Conservation (phyloP, 2,329 filamentous ascomycete species). For the Talaromyces sp. region DNA sequence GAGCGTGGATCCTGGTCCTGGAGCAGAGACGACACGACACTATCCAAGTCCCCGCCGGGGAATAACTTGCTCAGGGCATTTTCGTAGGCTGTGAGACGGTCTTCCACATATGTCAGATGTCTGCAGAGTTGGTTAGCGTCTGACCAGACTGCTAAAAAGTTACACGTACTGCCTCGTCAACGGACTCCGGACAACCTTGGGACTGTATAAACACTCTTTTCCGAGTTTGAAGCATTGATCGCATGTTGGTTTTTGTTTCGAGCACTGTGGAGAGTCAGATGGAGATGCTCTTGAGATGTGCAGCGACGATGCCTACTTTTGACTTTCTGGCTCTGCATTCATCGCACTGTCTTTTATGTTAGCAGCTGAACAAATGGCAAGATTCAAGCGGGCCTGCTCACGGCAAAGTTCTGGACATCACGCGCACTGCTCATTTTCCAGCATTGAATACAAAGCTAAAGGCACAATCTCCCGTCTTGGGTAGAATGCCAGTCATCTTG, state of each 20-base stretch:
- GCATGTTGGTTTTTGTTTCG: slow-evolving; percentile 36
- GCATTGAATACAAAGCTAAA: slow-evolving; percentile 2
- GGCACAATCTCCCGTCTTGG: neutral
- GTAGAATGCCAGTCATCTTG: neutral
- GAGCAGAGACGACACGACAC: slow-evolving; percentile 31
- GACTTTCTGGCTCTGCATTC: slow-evolving; percentile 36
- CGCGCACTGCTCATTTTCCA: slow-evolving; percentile 33
- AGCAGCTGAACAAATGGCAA: neutral
- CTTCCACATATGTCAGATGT: slow-evolving; percentile 36
- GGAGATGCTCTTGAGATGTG: neutral
- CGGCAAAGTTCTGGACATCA: slow-evolving; percentile 36
- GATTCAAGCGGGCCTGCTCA: slow-evolving; percentile 17
- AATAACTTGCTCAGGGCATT: slow-evolving; percentile 32
- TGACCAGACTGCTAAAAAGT: neutral
- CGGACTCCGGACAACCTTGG: slow-evolving; percentile 35
- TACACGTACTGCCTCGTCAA: slow-evolving; percentile 35
- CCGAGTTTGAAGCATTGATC: slow-evolving; percentile 33
- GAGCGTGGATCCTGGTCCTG: slow-evolving; percentile 28
- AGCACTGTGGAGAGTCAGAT: slow-evolving; percentile 24
- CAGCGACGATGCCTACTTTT: slow-evolving; percentile 21
- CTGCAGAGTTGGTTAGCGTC: slow-evolving; percentile 13
- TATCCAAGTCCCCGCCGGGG: slow-evolving; percentile 34
- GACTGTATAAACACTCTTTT: slow-evolving; percentile 38
- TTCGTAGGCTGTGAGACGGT: slow-evolving; percentile 33
- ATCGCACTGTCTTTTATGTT: slow-evolving; percentile 26